Evolutionary conservation across 345 rosid genomes (phyloP).

Genomic region (Hevea brasiliensis): DNA sequence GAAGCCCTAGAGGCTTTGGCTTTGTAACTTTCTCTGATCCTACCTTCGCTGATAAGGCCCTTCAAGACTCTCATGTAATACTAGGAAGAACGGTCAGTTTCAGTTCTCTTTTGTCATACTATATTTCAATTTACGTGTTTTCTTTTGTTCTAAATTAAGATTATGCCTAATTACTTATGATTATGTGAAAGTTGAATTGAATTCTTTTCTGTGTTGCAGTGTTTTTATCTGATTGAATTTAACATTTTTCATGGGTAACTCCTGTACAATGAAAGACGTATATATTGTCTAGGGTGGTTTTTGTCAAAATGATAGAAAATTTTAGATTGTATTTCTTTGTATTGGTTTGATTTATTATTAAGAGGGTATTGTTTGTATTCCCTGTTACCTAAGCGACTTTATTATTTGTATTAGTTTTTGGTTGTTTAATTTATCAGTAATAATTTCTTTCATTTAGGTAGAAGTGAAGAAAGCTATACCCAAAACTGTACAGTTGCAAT

Average conservation of each 20-base stretch:
- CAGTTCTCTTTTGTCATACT: background rate
- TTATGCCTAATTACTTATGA: background rate
- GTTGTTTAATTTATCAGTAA: background rate
- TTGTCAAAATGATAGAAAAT: background rate
- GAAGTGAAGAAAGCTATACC: slow-evolving; percentile 34
- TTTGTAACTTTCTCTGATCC: slow-evolving; percentile 65
- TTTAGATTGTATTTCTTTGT: background rate
- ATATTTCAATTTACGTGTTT: background rate
- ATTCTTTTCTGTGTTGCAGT: too few species aligned
- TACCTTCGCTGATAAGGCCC: slow-evolving; percentile 52
- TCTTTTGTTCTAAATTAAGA: background rate
- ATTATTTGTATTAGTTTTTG: background rate
- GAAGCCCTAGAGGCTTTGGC: slow-evolving; percentile 61
- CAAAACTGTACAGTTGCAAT: slow-evolving; percentile 38
- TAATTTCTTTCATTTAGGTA: slow-evolving; percentile 24
- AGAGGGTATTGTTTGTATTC: background rate
- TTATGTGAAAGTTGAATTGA: too few species aligned
- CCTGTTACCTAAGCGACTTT: background rate
- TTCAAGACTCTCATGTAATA: slow-evolving; percentile 56
- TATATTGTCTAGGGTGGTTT: background rate
- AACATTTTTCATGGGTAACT: too few species aligned
- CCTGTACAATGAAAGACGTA: too few species aligned
- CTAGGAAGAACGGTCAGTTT: slow-evolving; percentile 67
- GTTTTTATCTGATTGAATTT: slow-evolving; percentile 6
- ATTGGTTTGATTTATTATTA: too few species aligned